phyloP scores from a whole-genome alignment of 1,284 basidiomycete species.

The Papiliotrema nemorosa region DNA sequence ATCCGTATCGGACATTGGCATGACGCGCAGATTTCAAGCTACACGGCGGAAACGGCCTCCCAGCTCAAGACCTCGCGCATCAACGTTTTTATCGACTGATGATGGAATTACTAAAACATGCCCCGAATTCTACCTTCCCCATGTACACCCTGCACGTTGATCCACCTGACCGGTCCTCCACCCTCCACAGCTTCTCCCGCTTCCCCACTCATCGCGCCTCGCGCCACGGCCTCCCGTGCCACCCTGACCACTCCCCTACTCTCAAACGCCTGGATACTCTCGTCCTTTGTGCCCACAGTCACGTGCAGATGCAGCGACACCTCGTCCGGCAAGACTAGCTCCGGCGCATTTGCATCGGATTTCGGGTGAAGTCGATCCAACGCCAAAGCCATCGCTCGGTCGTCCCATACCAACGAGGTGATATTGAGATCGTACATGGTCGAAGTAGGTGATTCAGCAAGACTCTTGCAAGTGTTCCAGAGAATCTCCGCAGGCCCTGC shows the following conservation, averaged over 20 bases:
- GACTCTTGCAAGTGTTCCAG: constrained; percentile 63
- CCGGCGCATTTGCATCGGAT: constrained; percentile 11
- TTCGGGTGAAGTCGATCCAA: constrained; percentile 59
- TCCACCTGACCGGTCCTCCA: constrained; percentile 35
- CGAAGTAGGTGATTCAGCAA: constrained; percentile 52
- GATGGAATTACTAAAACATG: constrained; percentile 8
- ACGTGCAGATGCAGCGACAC: constrained; percentile 66
- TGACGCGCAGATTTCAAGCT: too few species aligned
- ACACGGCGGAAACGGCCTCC: too few species aligned
- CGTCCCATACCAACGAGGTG: constrained; percentile 68
- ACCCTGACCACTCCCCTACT: constrained; percentile 31
- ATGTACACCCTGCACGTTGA: constrained; percentile 12
- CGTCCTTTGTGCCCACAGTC: constrained; percentile 73
- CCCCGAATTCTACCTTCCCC: constrained; percentile 18
- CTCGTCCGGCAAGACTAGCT: constrained; percentile 52
- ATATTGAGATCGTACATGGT: constrained; percentile 64
- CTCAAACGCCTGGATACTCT: constrained; percentile 64
- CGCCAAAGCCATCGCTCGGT: constrained; percentile 71
- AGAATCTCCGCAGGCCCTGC: constrained; percentile 44
- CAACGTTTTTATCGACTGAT: too few species aligned
- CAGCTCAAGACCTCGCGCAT: too few species aligned
- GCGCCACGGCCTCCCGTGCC: constrained; percentile 25
- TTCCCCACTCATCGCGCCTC: constrained; percentile 20
- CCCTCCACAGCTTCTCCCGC: constrained; percentile 28
- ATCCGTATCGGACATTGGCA: too few species aligned